Evolutionary conservation across 371 early-diverging fungal genomes (phyloP).

Genomic region (Mucor irregularis): DNA sequence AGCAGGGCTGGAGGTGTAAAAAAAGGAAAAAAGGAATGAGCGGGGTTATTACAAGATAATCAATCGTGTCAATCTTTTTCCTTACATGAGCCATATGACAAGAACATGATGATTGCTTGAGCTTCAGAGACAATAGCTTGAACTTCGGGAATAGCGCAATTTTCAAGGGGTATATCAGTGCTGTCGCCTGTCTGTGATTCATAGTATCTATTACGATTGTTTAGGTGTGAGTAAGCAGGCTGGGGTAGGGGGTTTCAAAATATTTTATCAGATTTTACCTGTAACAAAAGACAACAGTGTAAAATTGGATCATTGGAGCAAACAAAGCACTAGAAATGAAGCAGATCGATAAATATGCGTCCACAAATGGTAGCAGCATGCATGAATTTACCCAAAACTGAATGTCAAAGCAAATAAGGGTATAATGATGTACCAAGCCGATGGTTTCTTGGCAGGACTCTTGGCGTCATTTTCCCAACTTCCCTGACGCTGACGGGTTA

Average conservation of each 20-base stretch:
- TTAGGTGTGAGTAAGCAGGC: not conserved
- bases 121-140: slow-evolving; percentile 39
- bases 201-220: slow-evolving; percentile 24
- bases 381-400: slow-evolving; percentile 19
- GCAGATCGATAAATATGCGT: too few species aligned
- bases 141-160: slow-evolving; percentile 48
- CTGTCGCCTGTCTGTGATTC: slow-evolving; percentile 7
- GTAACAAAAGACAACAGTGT: slow-evolving; percentile 37
- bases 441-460: slow-evolving; percentile 8
- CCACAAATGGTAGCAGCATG: not conserved
- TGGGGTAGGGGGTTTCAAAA: too few species aligned
- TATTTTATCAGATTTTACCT: too few species aligned
- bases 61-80: not conserved
- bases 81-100: slow-evolving; percentile 32
- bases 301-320: slow-evolving; percentile 35
- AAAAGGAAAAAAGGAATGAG: not conserved
- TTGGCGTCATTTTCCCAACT: slow-evolving; percentile 4
- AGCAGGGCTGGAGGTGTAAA: slow-evolving; percentile 28
- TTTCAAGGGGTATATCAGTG: slow-evolving; percentile 23
- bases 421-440: slow-evolving; percentile 31
- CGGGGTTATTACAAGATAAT: not conserved
- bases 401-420: slow-evolving; percentile 26
- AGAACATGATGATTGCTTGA: slow-evolving; percentile 32
- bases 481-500: not conserved
- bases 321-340: slow-evolving; percentile 21